phyloP scores from a whole-genome alignment of 2,329 filamentous ascomycete species.

The Fusarium nanum region DNA sequence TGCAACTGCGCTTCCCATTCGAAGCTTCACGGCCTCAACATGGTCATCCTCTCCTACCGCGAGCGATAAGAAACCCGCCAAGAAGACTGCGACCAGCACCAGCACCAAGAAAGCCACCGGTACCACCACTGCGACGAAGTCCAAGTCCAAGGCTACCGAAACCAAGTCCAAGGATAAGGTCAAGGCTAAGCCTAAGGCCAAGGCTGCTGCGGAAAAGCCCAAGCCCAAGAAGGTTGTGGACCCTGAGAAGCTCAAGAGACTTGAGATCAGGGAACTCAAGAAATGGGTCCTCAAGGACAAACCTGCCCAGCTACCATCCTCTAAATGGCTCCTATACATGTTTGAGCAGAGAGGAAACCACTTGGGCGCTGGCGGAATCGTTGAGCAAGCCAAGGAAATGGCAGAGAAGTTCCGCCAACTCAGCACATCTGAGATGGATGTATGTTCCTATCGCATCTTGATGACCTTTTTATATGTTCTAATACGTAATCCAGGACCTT shows the following conservation, averaged over 20 bases:
- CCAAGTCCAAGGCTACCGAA: constrained; percentile 41
- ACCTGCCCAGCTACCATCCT: constrained; percentile 50
- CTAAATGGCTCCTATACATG: constrained; percentile 55
- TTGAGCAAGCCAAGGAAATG: constrained; percentile 44
- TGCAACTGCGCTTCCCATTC: constrained; percentile 38
- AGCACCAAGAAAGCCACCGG: constrained; percentile 35
- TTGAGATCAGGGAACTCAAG: constrained; percentile 53
- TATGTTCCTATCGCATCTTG: constrained; percentile 46
- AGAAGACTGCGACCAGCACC: constrained; percentile 29
- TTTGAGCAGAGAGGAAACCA: constrained; percentile 45
- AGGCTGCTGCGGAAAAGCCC: constrained; percentile 45
- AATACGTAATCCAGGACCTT: constrained; percentile 46
- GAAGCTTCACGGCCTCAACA: constrained; percentile 50
- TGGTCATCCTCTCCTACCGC: constrained; percentile 44
- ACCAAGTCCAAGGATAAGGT: constrained; percentile 47
- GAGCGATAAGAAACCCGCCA: constrained; percentile 34
- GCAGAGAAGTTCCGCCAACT: constrained; percentile 56
- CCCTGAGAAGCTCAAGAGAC: constrained; percentile 50
- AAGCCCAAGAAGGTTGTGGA: constrained; percentile 52
- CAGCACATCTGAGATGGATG: constrained; percentile 55
- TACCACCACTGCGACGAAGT: constrained; percentile 31
- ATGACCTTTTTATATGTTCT: neutral
- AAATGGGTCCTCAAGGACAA: constrained; percentile 56
- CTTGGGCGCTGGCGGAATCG: constrained; percentile 22
- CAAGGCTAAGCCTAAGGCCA: constrained; percentile 39